These are phyloP conservation scores for Grosmannia penicillata DNA, from an alignment of 2,329 filamentous ascomycete species.

Conservation along the genomic window DNA sequence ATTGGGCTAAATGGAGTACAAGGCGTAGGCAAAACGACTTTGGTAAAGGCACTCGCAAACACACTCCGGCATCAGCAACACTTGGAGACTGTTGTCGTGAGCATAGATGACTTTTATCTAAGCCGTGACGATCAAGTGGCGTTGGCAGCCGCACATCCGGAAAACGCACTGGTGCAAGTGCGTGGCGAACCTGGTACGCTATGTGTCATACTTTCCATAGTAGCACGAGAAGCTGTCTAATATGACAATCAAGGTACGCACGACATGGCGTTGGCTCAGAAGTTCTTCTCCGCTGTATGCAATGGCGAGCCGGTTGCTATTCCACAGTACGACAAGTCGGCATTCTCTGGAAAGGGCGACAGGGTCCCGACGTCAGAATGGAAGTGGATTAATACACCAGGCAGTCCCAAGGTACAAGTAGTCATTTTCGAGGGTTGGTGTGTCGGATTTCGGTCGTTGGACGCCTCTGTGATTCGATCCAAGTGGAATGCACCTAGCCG, in stretches of 20 bases:
- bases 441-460: constrained; percentile 61
- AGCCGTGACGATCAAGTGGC: constrained; percentile 51
- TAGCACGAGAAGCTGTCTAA: too few relatives aligned
- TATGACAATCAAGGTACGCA: too few relatives aligned
- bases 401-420: constrained; percentile 38
- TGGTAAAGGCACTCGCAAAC: constrained; percentile 53
- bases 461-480: constrained; percentile 31
- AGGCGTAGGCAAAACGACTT: constrained; percentile 82
- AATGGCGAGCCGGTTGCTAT: constrained; percentile 37
- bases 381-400: constrained; percentile 31
- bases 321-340: constrained; percentile 74
- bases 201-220: too few relatives aligned
- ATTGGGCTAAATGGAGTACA: constrained; percentile 85
- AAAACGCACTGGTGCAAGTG: constrained; percentile 65
- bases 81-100: constrained; percentile 55
- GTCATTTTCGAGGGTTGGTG: constrained; percentile 87
- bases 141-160: constrained; percentile 48
- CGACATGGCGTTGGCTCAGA: constrained; percentile 49
- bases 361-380: constrained; percentile 53
- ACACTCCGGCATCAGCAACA: constrained; percentile 31
- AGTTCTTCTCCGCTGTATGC: constrained; percentile 46
- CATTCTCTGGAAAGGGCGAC: constrained; percentile 62
- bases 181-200: constrained; percentile 65
- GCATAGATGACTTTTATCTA: constrained; percentile 84
- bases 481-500: constrained; percentile 19